These are phyloP conservation scores for Talaromyces ruber DNA, from an alignment of 495 filamentous ascomycete species.

Conservation along the genomic window DNA sequence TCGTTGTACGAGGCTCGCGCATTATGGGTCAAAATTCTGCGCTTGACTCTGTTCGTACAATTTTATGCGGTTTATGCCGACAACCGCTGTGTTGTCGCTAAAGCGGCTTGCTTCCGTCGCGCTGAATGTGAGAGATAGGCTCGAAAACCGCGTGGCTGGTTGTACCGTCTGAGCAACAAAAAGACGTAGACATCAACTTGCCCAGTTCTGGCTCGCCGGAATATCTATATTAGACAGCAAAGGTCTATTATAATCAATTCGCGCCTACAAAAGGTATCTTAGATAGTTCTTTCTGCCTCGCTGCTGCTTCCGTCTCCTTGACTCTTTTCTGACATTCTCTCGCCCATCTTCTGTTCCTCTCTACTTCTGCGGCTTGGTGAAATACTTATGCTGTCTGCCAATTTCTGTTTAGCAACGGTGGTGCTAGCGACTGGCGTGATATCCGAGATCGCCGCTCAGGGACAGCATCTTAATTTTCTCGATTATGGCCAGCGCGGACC, in stretches of 20 bases:
- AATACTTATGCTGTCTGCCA: not conserved
- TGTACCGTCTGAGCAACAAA: not conserved
- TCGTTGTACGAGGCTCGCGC: too few species aligned
- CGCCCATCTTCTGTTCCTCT: too few species aligned
- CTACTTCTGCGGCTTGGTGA: too few species aligned
- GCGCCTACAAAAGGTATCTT: too few species aligned
- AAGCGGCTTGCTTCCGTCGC: not conserved
- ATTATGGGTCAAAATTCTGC: too few species aligned
- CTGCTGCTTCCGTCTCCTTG: too few species aligned
- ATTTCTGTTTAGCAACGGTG: not conserved
- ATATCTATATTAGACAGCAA: too few species aligned
- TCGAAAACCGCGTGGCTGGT: not conserved
- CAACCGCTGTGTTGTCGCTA: not conserved
- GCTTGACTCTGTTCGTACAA: not conserved
- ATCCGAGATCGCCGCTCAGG: not conserved
- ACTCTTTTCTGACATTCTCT: too few species aligned
- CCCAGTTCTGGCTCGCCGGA: too few species aligned
- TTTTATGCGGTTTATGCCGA: not conserved
- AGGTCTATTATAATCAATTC: too few species aligned
- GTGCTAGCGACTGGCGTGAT: not conserved
- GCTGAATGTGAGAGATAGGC: too few species aligned
- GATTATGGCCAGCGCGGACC: slow-evolving; percentile 11
- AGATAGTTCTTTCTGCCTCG: too few species aligned
- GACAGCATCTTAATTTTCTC: slow-evolving; percentile 9
- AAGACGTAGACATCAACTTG: not conserved